phyloP scores from a whole-genome alignment of 148 eudicot genomes.

The Silene uniflora region DNA sequence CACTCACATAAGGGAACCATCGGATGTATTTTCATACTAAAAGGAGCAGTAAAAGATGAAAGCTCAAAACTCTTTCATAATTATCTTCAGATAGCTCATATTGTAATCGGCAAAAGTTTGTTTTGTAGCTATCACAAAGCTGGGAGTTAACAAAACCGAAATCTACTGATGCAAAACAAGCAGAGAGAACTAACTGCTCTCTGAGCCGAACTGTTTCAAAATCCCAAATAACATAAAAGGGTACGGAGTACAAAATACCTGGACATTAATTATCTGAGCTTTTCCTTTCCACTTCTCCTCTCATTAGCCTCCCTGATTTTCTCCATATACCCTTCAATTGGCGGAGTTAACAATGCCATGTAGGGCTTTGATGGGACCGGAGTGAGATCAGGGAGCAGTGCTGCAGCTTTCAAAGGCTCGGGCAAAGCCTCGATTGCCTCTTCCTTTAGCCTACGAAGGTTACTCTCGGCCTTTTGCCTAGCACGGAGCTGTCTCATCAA shows the following conservation, averaged over 20 bases:
- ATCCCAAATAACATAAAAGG: background rate
- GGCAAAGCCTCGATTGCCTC: conserved; percentile 96
- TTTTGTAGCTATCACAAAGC: no score
- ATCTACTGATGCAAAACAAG: no score
- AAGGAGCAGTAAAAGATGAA: no score
- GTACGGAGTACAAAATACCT: conserved; percentile 21
- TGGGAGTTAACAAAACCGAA: no score
- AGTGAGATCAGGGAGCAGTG: conserved; percentile 72
- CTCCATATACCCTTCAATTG: conserved; percentile 89
- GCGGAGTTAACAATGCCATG: conserved; percentile 83
- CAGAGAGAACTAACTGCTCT: no score
- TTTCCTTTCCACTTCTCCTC: conserved; percentile 50
- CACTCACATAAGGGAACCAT: no score
- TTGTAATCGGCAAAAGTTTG: no score
- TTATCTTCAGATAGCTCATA: no score
- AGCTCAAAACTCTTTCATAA: no score
- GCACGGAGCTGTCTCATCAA: conserved; percentile 85
- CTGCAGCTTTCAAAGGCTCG: conserved; percentile 60
- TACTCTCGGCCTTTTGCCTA: conserved; percentile 75
- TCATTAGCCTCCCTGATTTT: conserved; percentile 77
- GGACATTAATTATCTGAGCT: conserved; percentile 56
- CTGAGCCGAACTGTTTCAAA: background rate
- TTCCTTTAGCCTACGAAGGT: conserved; percentile 64
- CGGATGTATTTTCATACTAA: no score
- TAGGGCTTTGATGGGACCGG: conserved; percentile 69